A percentile compares a stretch with the other conserved stretches of the same genome.
These are phyloP conservation scores for Pseudogymnoascus sp. DNA, from an alignment of 2,329 filamentous ascomycete species.

Conservation along the genomic window DNA sequence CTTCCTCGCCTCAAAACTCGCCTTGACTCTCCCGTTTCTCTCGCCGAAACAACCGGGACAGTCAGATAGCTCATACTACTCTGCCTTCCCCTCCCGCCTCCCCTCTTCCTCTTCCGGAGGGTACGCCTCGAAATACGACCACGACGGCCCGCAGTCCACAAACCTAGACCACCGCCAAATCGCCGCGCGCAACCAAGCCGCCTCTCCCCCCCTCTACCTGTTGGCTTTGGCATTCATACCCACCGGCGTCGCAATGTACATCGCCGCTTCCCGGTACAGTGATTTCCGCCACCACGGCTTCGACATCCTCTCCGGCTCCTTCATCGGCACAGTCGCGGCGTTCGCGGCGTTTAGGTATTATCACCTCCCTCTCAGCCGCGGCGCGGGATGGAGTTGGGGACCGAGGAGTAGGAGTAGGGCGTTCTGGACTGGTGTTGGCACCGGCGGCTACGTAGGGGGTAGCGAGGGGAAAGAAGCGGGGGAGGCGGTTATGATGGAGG, in stretches of 20 bases:
- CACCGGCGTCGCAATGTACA: constrained; percentile 67
- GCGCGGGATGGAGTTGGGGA: constrained; percentile 85
- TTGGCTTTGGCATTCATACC: constrained; percentile 62
- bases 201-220: constrained; percentile 74
- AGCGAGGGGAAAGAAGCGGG: neutral
- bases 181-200: constrained; percentile 61
- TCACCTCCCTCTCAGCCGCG: constrained; percentile 68
- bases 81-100: constrained; percentile 68
- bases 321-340: constrained; percentile 63
- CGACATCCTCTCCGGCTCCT: constrained; percentile 77
- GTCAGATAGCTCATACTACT: constrained; percentile 34
- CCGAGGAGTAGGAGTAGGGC: constrained; percentile 63
- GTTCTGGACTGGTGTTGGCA: constrained; percentile 67
- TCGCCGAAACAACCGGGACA: constrained; percentile 33
- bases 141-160: constrained; percentile 5
- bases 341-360: constrained; percentile 78
- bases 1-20: constrained; percentile 77
- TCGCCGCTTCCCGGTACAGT: constrained; percentile 77
- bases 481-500: neutral
- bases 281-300: constrained; percentile 89
- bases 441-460: constrained; percentile 28
- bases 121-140: neutral
- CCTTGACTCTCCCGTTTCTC: constrained; percentile 63
- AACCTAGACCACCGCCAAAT: constrained; percentile 30
- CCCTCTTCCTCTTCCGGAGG: constrained; percentile 33